Evolutionary conservation across 345 rosid species (phyloP), one percentile per base, ranked within the genome.

Genomic region (Citrus glauca): DNA sequence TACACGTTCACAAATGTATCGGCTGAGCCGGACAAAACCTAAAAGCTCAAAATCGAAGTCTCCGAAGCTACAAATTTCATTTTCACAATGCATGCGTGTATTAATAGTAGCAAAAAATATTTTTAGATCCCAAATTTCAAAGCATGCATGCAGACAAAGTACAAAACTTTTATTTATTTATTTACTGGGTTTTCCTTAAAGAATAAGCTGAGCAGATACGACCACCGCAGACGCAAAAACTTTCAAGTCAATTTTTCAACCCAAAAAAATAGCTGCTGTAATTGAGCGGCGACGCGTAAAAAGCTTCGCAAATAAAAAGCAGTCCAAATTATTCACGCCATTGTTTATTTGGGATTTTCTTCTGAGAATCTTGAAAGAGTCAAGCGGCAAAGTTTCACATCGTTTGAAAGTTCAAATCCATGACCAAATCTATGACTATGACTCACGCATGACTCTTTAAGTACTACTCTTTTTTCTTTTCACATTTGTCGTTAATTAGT

Each of bases 381-480:
- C 55, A 40, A 61, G 56, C 5, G 5, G 10, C 10, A 67, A 37
- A 9, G 30, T 38, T 28, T 5, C 32, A 8, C 20, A 11, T 17
- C 9, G 9, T 7, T 66, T 35, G 69, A 35, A 35, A 35, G 45
- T 8, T 68, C 19, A n/a, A 38, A 38, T 38, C 71, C 10, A 10
- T 13, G 78, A 48, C 61, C 78, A 64, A 64, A 74, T 63, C 78
- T 63, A 63, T 74, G 69, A 45, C 10, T 1, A 2, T 3, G 50
- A 45, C 50, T 4, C 1, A 3, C 2, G 17, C 50, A 1, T 10
- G 50, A 45, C 50, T 45, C 50, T 8, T 37, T 37, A 38, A 7
- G 42, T 9, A 38, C 42, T 38, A 38, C 2, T 38, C 42, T 7
- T 11, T 11, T 42, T 42, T 42, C 50, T 11, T 11, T 42, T 42